Conservation (phyloP, 805 yeast species). For the Torulaspora quercuum region DNA sequence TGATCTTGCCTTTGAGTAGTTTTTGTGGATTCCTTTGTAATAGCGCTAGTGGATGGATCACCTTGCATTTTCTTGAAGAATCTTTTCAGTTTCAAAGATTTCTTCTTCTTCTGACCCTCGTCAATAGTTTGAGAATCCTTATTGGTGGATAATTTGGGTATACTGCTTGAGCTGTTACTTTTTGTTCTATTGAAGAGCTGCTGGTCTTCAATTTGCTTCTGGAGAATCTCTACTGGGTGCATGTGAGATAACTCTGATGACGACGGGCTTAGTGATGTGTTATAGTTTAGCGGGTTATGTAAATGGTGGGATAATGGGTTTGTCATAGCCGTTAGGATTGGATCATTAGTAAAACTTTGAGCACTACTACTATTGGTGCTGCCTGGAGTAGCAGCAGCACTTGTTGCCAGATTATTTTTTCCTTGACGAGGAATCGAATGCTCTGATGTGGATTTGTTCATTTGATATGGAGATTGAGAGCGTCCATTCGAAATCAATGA, state of each 20-base stretch:
- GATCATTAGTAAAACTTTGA: conserved; percentile 5
- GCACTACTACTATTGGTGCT: conserved; percentile 6
- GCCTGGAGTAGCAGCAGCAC: conserved; percentile 3
- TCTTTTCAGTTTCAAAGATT: conserved; percentile 41
- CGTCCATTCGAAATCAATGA: conserved; percentile 7
- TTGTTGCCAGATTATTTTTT: neutral
- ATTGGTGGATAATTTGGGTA: conserved; percentile 9
- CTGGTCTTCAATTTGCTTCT: conserved; percentile 27
- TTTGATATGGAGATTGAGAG: conserved; percentile 10
- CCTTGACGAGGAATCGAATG: too few relatives aligned
- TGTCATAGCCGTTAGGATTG: conserved; percentile 10
- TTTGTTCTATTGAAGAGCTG: conserved; percentile 15
- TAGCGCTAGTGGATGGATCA: conserved; percentile 8
- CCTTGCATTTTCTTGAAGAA: conserved; percentile 47
- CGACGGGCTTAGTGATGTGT: conserved; percentile 10
- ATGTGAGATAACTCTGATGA: conserved; percentile 22
- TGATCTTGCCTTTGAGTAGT: conserved; percentile 5
- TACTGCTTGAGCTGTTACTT: conserved; percentile 8
- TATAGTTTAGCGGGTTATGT: conserved; percentile 18
- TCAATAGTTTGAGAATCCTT: conserved; percentile 2
- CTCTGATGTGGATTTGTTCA: too few relatives aligned
- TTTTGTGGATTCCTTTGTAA: conserved; percentile 2
- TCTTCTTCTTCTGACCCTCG: conserved; percentile 17
- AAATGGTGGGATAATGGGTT: conserved; percentile 17
- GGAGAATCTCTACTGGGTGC: conserved; percentile 33